Conservation (phyloP, 129 eudicot species). For the Flaveria sonorensis region DNA sequence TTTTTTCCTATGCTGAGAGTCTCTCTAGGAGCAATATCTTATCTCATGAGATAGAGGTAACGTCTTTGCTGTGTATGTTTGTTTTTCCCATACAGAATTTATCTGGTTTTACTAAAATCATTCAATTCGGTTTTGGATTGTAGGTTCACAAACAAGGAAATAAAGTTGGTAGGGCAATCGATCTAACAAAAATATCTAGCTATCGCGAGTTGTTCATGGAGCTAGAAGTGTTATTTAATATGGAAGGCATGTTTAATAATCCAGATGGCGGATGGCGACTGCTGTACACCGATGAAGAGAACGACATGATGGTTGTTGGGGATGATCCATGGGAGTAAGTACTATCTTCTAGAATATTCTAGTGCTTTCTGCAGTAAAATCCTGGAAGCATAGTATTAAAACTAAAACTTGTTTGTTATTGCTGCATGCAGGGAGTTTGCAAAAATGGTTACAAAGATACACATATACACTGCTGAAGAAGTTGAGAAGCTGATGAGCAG, state of each 20-base stretch:
- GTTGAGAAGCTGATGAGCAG: slow-evolving; percentile 83
- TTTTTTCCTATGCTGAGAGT: no score
- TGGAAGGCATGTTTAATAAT: slow-evolving; percentile 74
- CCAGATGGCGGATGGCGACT: slow-evolving; percentile 76
- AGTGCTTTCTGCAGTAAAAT: neutral
- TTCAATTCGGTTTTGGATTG: slow-evolving; percentile 7
- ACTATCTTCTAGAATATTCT: neutral
- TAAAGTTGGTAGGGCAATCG: slow-evolving; percentile 91
- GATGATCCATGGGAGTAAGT: slow-evolving; percentile 96
- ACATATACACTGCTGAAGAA: slow-evolving; percentile 85
- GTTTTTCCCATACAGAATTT: no score
- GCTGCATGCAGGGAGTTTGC: slow-evolving; percentile 73
- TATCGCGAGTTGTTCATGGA: slow-evolving; percentile 73
- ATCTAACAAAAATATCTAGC: slow-evolving; percentile 65
- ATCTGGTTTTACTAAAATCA: neutral
- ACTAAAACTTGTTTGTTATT: slow-evolving; percentile 10
- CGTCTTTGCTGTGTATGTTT: no score
- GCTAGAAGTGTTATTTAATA: slow-evolving; percentile 70
- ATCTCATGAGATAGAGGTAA: no score
- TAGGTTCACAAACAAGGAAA: slow-evolving; percentile 98
- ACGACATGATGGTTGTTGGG: slow-evolving; percentile 95
- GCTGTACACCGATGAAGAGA: slow-evolving; percentile 82
- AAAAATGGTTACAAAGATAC: slow-evolving; percentile 73
- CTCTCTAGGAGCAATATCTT: no score
- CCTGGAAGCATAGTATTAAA: neutral